Percentiles rank a stretch among this genome's conserved stretches.
phyloP scores from a whole-genome alignment of 768 basidiomycete species.

The Exidia glandulosa region DNA sequence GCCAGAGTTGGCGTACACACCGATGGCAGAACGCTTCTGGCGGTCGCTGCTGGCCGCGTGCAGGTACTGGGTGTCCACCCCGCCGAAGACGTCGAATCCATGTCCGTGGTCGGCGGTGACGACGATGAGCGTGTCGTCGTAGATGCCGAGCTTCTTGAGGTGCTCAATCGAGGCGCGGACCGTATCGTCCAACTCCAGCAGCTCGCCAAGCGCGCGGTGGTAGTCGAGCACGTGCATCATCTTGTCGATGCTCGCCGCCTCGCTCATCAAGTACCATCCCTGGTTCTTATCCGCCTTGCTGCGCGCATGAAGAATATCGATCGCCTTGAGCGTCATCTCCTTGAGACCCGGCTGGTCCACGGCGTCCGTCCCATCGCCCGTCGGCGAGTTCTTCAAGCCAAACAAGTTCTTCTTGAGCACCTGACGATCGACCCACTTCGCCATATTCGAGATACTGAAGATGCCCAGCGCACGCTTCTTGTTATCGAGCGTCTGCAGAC shows the following conservation, averaged over 20 bases:
- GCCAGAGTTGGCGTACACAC: constrained; percentile 21
- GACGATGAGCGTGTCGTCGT: constrained; percentile 24
- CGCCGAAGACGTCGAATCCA: constrained; percentile 21
- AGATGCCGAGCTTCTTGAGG: constrained; percentile 21
- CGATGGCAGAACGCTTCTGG: constrained; percentile 23
- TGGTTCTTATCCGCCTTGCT: constrained; percentile 12
- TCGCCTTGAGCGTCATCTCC: constrained; percentile 28
- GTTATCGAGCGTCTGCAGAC: constrained; percentile 17
- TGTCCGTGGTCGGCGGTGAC: constrained; percentile 24
- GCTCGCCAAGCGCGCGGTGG: constrained; percentile 25
- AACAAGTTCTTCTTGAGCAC: constrained; percentile 18
- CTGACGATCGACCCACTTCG: constrained; percentile 27
- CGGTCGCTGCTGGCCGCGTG: constrained; percentile 14
- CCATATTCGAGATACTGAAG: constrained; percentile 20
- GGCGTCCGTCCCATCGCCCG: constrained; percentile 1
- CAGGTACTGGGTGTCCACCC: constrained; percentile 22
- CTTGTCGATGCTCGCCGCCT: constrained; percentile 23
- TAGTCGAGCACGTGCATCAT: constrained; percentile 25
- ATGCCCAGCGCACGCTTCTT: constrained; percentile 22
- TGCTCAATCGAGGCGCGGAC: constrained; percentile 19
- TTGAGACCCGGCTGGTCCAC: constrained; percentile 25
- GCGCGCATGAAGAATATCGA: constrained; percentile 23
- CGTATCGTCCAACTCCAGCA: constrained; percentile 27
- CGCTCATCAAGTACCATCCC: constrained; percentile 25
- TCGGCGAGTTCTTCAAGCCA: constrained; percentile 3